Conservation (phyloP, 2,329 filamentous ascomycete species). For the Ilyonectria robusta region DNA sequence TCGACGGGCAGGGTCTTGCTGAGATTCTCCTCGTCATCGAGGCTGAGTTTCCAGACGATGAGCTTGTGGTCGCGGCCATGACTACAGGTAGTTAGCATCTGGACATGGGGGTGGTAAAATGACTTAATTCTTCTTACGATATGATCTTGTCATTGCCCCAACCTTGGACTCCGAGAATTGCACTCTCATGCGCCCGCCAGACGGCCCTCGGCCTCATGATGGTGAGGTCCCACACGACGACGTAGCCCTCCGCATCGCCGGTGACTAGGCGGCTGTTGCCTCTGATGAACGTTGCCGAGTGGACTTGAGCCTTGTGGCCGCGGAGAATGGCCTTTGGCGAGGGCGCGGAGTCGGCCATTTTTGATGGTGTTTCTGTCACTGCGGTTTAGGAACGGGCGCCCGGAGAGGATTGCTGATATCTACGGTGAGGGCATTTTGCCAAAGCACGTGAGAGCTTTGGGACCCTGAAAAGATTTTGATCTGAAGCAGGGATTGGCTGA, state of each 20-base stretch:
- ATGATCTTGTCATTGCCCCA: conserved; percentile 84
- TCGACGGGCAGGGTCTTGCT: conserved; percentile 82
- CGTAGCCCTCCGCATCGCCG: conserved; percentile 91
- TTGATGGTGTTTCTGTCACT: conserved; percentile 5
- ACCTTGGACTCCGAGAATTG: conserved; percentile 80
- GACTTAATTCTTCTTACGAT: conserved; percentile 72
- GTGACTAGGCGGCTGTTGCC: conserved; percentile 84
- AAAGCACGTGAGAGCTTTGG: background rate
- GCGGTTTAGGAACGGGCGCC: conserved; percentile 4
- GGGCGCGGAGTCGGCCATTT: conserved; percentile 51
- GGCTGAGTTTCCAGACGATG: conserved; percentile 83
- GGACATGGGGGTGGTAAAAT: background rate
- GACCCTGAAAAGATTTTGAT: background rate
- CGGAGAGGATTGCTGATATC: background rate
- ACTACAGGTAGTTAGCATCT: conserved; percentile 60
- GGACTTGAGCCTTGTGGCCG: conserved; percentile 86
- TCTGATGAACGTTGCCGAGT: conserved; percentile 80
- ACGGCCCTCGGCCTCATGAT: conserved; percentile 86
- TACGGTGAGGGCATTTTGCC: background rate
- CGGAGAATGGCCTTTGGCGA: conserved; percentile 78
- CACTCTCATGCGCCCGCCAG: conserved; percentile 86
- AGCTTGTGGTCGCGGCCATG: conserved; percentile 93
- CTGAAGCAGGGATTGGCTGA: too few relatives aligned
- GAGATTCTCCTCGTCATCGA: conserved; percentile 73
- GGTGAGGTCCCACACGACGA: conserved; percentile 87